Percentiles rank a stretch among this genome's conserved stretches.
These are phyloP conservation scores for Lunularia cruciata DNA, from an alignment of 225 moss, liverwort and hornwort genomes.

Conservation along the genomic window DNA sequence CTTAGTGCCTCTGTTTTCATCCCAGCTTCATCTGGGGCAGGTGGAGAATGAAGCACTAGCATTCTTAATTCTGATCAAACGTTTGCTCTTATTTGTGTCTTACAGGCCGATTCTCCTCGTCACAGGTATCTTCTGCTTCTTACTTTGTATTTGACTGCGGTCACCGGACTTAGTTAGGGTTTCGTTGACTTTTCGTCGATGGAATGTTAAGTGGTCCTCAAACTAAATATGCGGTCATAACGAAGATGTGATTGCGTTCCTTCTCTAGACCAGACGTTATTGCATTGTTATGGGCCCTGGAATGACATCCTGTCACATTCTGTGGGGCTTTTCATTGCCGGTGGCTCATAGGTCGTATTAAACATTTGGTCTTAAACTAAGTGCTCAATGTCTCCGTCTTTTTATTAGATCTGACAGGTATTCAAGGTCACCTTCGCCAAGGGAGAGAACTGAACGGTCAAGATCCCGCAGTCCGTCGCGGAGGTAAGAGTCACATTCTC, in stretches of 20 bases:
- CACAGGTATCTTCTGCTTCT: conserved; percentile 30
- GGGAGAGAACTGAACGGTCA: conserved; percentile 72
- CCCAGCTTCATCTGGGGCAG: no score
- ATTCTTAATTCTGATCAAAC: neutral
- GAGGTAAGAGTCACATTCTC: no score
- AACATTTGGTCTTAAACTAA: neutral
- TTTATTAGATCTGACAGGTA: conserved; percentile 55
- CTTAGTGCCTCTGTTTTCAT: neutral
- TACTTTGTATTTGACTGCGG: neutral
- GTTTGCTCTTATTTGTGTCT: neutral
- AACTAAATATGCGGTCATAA: neutral
- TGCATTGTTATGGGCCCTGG: neutral
- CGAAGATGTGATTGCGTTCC: neutral
- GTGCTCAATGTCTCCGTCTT: neutral
- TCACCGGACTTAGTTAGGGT: neutral
- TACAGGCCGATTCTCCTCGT: conserved; percentile 53
- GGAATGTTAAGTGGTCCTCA: neutral
- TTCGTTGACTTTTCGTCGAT: neutral
- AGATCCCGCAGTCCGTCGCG: conserved; percentile 82
- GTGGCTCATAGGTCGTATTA: neutral
- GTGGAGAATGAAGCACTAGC: no score
- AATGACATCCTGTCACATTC: neutral
- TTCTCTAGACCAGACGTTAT: no score
- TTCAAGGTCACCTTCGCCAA: conserved; percentile 83
- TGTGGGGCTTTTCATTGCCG: neutral